Conservation (phyloP, 441 rosid genomes). For the Pelargonium australe region DNA sequence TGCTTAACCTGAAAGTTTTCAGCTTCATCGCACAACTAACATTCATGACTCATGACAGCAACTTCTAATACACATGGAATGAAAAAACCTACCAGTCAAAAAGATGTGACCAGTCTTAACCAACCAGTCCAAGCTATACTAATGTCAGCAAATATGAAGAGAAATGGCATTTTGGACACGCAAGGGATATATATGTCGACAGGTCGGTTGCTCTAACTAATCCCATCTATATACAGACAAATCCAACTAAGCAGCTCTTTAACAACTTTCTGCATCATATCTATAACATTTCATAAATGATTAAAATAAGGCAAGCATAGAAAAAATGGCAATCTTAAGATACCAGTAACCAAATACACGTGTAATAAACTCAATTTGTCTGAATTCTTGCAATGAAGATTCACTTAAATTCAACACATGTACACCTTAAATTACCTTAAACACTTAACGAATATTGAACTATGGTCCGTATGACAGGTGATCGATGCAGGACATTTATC, state of each 20-base stretch:
- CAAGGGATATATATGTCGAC: background rate
- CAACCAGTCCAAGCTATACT: background rate
- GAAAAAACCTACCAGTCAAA: background rate
- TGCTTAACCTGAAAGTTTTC: background rate
- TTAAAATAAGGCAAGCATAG: background rate
- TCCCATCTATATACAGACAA: background rate
- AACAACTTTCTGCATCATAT: background rate
- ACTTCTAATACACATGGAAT: background rate
- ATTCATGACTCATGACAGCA: background rate
- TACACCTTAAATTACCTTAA: background rate
- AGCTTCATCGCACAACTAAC: conserved; percentile 1
- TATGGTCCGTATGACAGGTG: background rate
- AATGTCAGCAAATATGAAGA: background rate
- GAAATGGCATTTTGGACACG: background rate
- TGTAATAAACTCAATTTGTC: background rate
- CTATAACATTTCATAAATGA: background rate
- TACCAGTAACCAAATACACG: background rate
- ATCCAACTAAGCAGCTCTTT: background rate
- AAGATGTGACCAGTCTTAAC: background rate
- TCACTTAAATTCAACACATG: background rate
- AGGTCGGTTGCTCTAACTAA: background rate
- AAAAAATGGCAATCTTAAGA: background rate
- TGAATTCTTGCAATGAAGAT: background rate
- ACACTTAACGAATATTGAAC: background rate
- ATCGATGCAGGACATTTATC: background rate